Conservation (phyloP, 2,329 filamentous ascomycete species). For the Cladophialophora immunda region DNA sequence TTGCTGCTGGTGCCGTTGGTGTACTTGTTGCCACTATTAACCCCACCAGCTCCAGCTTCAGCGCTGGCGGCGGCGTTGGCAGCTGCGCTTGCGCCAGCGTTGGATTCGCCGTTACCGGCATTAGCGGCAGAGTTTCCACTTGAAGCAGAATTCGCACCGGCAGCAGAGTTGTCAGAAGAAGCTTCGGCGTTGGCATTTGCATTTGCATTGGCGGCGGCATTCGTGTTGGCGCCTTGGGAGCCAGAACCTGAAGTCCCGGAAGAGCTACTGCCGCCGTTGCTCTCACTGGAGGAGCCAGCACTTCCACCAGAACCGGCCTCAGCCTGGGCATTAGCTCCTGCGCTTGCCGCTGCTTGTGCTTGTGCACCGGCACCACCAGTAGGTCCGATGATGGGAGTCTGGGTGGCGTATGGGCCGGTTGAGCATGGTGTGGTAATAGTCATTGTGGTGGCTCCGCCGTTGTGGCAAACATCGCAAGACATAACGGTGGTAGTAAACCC, state of each 20-base stretch:
- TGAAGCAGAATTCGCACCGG: conserved; percentile 28
- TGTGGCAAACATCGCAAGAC: conserved; percentile 35
- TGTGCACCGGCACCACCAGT: conserved; percentile 12
- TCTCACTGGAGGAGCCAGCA: conserved; percentile 18
- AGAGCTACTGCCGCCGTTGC: conserved; percentile 23
- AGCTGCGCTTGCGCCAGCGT: conserved; percentile 19
- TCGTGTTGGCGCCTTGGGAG: background rate
- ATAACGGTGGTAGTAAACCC: conserved; percentile 40
- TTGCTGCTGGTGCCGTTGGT: conserved; percentile 18
- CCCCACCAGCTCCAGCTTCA: conserved; percentile 17
- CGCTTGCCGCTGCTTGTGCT: conserved; percentile 26
- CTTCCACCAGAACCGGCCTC: conserved; percentile 35
- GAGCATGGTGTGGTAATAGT: conserved; percentile 39
- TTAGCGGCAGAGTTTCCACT: conserved; percentile 18
- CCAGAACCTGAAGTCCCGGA: conserved; percentile 16
- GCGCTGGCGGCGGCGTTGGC: conserved; percentile 23
- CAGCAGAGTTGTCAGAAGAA: conserved; percentile 4
- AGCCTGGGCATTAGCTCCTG: conserved; percentile 16
- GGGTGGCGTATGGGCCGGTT: conserved; percentile 38
- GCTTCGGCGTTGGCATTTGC: conserved; percentile 2
- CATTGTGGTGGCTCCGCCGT: conserved; percentile 35
- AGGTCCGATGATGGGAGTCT: conserved; percentile 30
- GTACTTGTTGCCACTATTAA: conserved; percentile 11
- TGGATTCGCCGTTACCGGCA: conserved; percentile 29
- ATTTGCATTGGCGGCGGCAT: conserved; percentile 9